Percentiles rank a stretch among this genome's conserved stretches.
Conservation (phyloP, 129 eudicot genomes). For the Centaurea solstitialis region DNA sequence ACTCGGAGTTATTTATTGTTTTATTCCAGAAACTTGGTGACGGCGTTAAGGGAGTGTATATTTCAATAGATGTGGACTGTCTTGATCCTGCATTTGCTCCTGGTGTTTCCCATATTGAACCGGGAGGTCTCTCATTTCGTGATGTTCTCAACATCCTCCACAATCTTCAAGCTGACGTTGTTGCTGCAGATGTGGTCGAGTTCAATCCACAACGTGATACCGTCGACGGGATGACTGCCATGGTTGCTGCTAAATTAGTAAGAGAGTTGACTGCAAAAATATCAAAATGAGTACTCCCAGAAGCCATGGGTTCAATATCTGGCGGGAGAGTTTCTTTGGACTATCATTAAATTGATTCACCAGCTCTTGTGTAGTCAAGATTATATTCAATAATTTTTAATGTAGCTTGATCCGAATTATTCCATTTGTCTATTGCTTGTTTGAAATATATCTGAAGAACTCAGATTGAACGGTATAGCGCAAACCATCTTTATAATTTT, state of each 20-base stretch:
- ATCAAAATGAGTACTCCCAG: conserved; percentile 52
- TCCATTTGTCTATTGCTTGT: conserved; percentile 19
- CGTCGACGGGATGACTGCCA: conserved; percentile 97
- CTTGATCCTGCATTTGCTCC: conserved; percentile 99
- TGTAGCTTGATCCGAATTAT: conserved; percentile 2
- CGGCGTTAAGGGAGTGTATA: conserved; percentile 91
- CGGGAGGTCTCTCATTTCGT: conserved; percentile 94
- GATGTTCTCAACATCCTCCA: conserved; percentile 91
- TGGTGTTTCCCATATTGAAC: conserved; percentile 94
- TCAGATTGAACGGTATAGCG: not conserved
- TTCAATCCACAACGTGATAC: conserved; percentile 97
- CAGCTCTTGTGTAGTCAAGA: conserved; percentile 14
- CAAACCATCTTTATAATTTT: conserved; percentile 12
- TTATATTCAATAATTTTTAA: conserved; percentile 16
- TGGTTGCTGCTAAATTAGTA: conserved; percentile 97
- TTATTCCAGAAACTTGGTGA: conserved; percentile 86
- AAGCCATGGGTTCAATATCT: conserved; percentile 16
- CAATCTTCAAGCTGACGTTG: conserved; percentile 88
- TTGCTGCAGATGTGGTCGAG: conserved; percentile 95
- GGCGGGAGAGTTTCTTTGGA: conserved; percentile 1
- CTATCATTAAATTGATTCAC: conserved; percentile 16
- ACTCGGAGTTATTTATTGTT: conserved; percentile 7
- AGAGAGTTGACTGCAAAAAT: conserved; percentile 93
- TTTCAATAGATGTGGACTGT: conserved; percentile 86
- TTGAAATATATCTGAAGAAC: conserved; percentile 14